Base-by-base conservation (phyloP, 1,284 basidiomycete genomes). In the Sutorius eximius region DNA sequence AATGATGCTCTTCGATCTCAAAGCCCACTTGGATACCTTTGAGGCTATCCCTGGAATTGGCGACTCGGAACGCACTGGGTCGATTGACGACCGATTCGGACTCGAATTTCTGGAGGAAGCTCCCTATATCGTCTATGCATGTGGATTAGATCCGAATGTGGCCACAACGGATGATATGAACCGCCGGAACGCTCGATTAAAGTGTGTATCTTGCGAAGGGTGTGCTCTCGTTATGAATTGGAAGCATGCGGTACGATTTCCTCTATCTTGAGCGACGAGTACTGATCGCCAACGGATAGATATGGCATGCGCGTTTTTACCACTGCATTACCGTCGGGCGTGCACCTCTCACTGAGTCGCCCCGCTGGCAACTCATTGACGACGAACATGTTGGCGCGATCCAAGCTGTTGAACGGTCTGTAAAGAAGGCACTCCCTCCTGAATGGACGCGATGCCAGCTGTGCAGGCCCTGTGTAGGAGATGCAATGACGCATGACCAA, bases 111-210 rank as follows among this genome's bases (percentile, higher is more conserved):
- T 62, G 45, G 49, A 45, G n/a, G 61, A 52, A 41, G 63, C 58
- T 5, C 47, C 52, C 5, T 53, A 57, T 29, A 43, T 60, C 2
- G 27, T 61, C 22, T 41, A 20, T 32, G 55, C 51, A 3, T 59
- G 60, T 22, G 60, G 51, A 10, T 12, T 62, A 38, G 48, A 66
- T 36, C 62, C 59, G 33, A 42, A 29, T 40, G 52, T 55, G 10
- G 50, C 49, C 27, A 66, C 66, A 0, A 37, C 20, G 16, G 45
- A 45, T 9, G 61, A 62, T 16, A 66, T 67, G 56, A 51, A 69
- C 44, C 27, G 10, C 7, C 58, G 63, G 1, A 56, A 64, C 42
- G 61, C 65, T 29, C 63, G 63, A 33, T 18, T 64, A 18, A 52
- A 2, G 20, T 64, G 61, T 37, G 36, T 58, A 3, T 33, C 12